Evolutionary conservation across 2,329 filamentous ascomycete species (phyloP), one percentile per base, ranked within the genome.

Genomic region (Colletotrichum sp.): DNA sequence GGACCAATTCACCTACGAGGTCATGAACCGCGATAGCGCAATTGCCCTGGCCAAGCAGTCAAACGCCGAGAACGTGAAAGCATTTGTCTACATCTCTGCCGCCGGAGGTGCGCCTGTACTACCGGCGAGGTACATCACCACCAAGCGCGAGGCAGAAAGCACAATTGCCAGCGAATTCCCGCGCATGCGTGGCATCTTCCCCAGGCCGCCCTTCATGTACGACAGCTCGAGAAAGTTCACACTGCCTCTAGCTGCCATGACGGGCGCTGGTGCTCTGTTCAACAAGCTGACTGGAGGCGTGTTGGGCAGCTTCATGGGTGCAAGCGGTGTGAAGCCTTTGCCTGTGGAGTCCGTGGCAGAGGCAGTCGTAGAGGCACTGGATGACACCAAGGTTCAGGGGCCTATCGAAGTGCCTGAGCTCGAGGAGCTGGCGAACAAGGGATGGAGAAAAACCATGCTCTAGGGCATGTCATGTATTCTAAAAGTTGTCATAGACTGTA

Each of bases 1-100:
- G 79, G 93, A 93, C 30, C 94, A 97, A 85, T 89, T 98, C 81
- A 98, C 96, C 21, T 99, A 99, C 87, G 97, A 99, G 87, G 90
- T 96, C 76, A 98, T 99, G 95, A 99, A 99, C 87, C 92, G 97
- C 73, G 96, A 99, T 86, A 92, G 89, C 87, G 96, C 96, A 64
- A 92, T 99, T 77, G 91, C 93, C 71, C 90, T 98, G 16, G 97
- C 96, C 16, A 92, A 93, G 81, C 95, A 96, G 83, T 93, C 96
- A 3, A 89, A 90, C 30, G 87, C 87, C 39, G 91, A 92, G 76
- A 89, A 92, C 44, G 93, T 93, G 16, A 86, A 89, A 21, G 92
- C 93, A 0, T 98, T 98, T 83, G 92, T 94, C 76, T 99, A 95
- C 88, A 93, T 99, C 77, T 98, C 96, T 44, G 97, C 97, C 3